phyloP scores from a whole-genome alignment of 495 filamentous ascomycete species.

The Aspergillus asperescens region DNA sequence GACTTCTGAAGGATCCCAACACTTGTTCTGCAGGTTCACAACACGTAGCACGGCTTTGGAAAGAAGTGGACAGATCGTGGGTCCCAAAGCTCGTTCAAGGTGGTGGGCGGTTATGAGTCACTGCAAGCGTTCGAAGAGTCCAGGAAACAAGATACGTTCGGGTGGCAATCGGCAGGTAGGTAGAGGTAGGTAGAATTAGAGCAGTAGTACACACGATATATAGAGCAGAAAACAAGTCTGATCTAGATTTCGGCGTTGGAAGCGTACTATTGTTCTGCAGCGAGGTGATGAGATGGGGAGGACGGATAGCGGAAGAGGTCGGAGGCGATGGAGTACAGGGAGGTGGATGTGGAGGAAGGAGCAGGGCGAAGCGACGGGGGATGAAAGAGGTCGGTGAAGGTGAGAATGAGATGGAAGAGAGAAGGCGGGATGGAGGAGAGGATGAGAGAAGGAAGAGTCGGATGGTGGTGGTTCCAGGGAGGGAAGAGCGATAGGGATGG shows the following conservation, averaged over 20 bases:
- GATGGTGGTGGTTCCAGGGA: conserved; percentile 3
- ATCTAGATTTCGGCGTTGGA: conserved; percentile 13
- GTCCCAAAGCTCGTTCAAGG: conserved; percentile 17
- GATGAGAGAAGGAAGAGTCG: conserved; percentile 15
- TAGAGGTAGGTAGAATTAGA: conserved; percentile 5
- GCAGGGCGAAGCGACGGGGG: conserved; percentile 12
- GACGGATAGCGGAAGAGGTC: conserved; percentile 1
- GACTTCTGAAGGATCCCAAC: conserved; percentile 13
- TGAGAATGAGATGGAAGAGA: conserved; percentile 18
- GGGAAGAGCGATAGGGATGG: neutral
- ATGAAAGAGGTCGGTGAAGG: conserved; percentile 12
- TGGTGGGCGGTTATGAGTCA: conserved; percentile 25
- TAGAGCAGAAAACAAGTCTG: conserved; percentile 11
- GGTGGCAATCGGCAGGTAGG: neutral
- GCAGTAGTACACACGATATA: conserved; percentile 8
- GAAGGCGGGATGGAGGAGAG: conserved; percentile 26
- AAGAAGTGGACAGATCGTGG: conserved; percentile 17
- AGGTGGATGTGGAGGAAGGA: conserved; percentile 4
- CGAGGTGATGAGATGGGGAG: neutral
- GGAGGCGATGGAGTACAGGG: neutral
- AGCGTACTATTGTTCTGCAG: conserved; percentile 6
- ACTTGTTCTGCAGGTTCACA: conserved; percentile 15
- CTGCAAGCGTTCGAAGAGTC: conserved; percentile 20
- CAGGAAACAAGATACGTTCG: conserved; percentile 15
- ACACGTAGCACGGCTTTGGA: conserved; percentile 17